Percentiles rank a stretch among this genome's conserved stretches.
Evolutionary conservation across 805 yeast species (phyloP).

Genomic region (Candida insectorum): DNA sequence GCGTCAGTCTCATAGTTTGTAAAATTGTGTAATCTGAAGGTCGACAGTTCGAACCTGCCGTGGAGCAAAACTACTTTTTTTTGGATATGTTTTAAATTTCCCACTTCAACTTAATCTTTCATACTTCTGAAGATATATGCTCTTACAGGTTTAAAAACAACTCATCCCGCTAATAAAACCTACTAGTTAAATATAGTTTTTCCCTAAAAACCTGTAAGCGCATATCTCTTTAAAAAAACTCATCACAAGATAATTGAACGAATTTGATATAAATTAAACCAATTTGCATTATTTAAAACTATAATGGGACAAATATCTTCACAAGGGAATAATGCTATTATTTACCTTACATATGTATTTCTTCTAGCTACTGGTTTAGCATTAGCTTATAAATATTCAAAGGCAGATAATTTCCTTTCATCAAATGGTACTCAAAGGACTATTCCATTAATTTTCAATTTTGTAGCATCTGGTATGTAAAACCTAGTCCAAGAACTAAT

Average conservation of each 20-base stretch:
- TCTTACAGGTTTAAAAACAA: not conserved
- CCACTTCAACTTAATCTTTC: not conserved
- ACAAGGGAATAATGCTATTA: constrained; percentile 42
- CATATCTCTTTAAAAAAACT: constrained; percentile 1
- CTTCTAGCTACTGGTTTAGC: constrained; percentile 37
- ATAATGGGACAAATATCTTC: constrained; percentile 27
- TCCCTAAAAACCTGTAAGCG: constrained; percentile 5
- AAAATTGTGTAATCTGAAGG: constrained; percentile 36
- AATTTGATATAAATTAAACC: no score
- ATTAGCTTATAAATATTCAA: constrained; percentile 54
- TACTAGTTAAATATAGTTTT: no score
- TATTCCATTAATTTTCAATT: constrained; percentile 79
- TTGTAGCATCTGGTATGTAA: constrained; percentile 83
- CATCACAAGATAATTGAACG: not conserved
- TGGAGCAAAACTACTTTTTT: constrained; percentile 29
- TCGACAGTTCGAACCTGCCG: constrained; percentile 49
- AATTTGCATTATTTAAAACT: not conserved
- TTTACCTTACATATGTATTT: constrained; percentile 37
- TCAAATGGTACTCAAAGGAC: constrained; percentile 81
- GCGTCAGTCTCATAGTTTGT: constrained; percentile 24
- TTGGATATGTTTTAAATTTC: not conserved
- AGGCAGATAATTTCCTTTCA: constrained; percentile 59
- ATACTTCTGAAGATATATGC: not conserved
- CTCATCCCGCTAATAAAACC: no score
- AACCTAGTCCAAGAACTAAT: not conserved